A percentile compares a stretch with the other conserved stretches of the same genome.
Evolutionary conservation across 352 stramenopile species (phyloP).

Genomic region (Labyrinthula sp.): DNA sequence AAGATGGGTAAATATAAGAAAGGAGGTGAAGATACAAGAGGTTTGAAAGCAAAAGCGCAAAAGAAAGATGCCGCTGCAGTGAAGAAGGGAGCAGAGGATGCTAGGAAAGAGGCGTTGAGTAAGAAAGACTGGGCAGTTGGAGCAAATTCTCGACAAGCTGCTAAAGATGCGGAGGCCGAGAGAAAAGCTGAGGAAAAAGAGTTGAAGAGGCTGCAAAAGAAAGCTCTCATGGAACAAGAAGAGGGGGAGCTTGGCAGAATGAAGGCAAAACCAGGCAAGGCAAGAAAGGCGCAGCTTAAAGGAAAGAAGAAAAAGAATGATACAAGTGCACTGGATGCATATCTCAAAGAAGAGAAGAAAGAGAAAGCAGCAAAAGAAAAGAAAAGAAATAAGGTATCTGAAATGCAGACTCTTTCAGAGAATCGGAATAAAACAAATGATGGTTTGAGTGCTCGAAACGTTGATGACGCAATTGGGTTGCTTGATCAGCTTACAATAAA

Average conservation of each 20-base stretch:
- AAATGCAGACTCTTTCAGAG: not conserved
- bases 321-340: slow-evolving; percentile 5
- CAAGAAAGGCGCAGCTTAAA: slow-evolving; percentile 10
- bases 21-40: too few relatives aligned
- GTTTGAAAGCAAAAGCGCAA: slow-evolving; percentile 28
- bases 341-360: slow-evolving; percentile 13
- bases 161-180: not conserved
- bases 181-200: slow-evolving; percentile 20
- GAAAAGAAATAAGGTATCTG: not conserved
- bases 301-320: slow-evolving; percentile 26
- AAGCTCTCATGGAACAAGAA: slow-evolving; percentile 9
- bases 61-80: slow-evolving; percentile 14
- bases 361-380: slow-evolving; percentile 4
- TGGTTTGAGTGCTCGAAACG: not conserved
- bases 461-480: slow-evolving; percentile 1
- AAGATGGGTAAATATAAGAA: too few relatives aligned
- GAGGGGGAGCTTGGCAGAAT: slow-evolving; percentile 8
- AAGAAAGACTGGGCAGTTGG: slow-evolving; percentile 15
- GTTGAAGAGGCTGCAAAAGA: not conserved
- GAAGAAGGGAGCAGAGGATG: slow-evolving; percentile 5
- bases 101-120: not conserved
- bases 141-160: slow-evolving; percentile 5
- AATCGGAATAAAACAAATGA: not conserved
- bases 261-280: slow-evolving; percentile 16
- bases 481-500: not conserved